phyloP scores from a whole-genome alignment of 2,329 filamentous ascomycete species.

The Aspergillus calidoustus region DNA sequence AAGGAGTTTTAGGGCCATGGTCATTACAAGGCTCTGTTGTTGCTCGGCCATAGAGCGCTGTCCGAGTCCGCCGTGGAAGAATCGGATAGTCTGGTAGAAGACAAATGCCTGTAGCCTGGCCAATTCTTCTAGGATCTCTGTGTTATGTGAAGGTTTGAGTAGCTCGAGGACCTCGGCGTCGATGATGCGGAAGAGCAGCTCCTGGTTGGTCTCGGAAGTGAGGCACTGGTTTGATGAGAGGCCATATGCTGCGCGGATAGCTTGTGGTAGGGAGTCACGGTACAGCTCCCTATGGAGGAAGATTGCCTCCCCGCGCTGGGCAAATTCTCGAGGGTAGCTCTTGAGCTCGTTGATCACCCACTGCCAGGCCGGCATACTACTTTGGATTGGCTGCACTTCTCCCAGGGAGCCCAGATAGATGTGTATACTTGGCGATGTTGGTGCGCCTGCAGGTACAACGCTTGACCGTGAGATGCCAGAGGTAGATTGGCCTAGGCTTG shows the following conservation, averaged over 20 bases:
- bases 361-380: constrained; percentile 2
- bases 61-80: constrained; percentile 1
- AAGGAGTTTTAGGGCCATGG: neutral
- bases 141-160: neutral
- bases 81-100: constrained; percentile 7
- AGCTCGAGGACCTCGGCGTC: constrained; percentile 5
- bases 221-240: neutral
- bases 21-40: neutral
- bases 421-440: neutral
- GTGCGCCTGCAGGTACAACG: neutral
- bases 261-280: neutral
- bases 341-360: constrained; percentile 10
- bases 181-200: neutral
- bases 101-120: constrained; percentile 3
- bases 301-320: neutral
- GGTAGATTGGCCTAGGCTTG: neutral
- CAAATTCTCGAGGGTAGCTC: neutral
- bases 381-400: constrained; percentile 7
- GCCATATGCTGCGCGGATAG: constrained; percentile 8
- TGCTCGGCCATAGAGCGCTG: constrained; percentile 4
- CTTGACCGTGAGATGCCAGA: neutral
- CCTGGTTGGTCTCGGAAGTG: neutral
- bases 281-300: constrained; percentile 9
- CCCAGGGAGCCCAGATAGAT: constrained; percentile 8
- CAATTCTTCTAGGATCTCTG: neutral